These are phyloP conservation scores for Neonectria sp. DNA, from an alignment of 2,329 filamentous ascomycete species.

Conservation along the genomic window DNA sequence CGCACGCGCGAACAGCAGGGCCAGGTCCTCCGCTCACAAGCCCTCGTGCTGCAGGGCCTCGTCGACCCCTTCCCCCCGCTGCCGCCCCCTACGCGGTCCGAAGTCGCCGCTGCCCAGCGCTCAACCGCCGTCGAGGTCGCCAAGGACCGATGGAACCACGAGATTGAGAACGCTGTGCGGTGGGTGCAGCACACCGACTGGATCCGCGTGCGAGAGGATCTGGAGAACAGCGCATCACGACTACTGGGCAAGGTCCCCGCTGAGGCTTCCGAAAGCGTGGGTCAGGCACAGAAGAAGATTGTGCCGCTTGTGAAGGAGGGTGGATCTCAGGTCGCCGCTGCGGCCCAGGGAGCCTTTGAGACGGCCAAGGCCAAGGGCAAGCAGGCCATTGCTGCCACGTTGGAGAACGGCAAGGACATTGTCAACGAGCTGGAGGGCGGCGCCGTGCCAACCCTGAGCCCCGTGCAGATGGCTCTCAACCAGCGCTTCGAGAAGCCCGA, in stretches of 20 bases:
- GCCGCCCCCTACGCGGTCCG: conserved; percentile 65
- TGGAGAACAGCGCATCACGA: conserved; percentile 65
- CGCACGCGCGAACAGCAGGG: conserved; percentile 75
- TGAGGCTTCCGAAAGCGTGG: conserved; percentile 48
- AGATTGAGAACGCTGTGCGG: conserved; percentile 76
- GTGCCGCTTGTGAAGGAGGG: conserved; percentile 54
- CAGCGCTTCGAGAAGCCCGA: conserved; percentile 65
- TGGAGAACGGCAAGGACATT: conserved; percentile 60
- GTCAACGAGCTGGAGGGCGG: conserved; percentile 57
- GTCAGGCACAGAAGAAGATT: conserved; percentile 49
- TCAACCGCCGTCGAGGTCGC: conserved; percentile 74
- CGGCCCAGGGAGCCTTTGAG: conserved; percentile 55
- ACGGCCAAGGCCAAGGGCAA: conserved; percentile 55
- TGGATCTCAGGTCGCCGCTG: conserved; percentile 49
- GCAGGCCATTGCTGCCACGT: conserved; percentile 55
- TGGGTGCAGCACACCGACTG: conserved; percentile 79
- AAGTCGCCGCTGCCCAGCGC: conserved; percentile 66
- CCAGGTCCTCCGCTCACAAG: conserved; percentile 70
- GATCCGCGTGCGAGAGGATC: conserved; percentile 71
- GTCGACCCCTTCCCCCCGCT: conserved; percentile 64
- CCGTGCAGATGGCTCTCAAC: conserved; percentile 65
- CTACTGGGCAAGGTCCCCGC: conserved; percentile 61
- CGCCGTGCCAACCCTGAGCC: conserved; percentile 50
- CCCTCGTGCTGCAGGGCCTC: conserved; percentile 67
- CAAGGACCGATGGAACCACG: conserved; percentile 85